Evolutionary conservation across 192 early-diverging fungal genomes (phyloP).

Genomic region (Dispira simplex): DNA sequence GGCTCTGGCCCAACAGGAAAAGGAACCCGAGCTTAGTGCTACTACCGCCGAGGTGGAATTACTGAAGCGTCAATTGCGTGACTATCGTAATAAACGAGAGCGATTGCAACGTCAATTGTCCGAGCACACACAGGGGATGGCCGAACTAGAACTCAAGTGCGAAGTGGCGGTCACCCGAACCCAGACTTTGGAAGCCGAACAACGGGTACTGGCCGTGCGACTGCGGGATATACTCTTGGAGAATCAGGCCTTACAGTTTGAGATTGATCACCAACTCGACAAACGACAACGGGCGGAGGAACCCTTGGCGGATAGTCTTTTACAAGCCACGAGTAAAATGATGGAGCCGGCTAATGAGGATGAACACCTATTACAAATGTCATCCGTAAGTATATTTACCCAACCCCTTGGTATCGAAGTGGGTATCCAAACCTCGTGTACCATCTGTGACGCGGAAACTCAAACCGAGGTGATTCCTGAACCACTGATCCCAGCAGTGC

Average conservation of each 20-base stretch:
- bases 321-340: not conserved
- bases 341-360: not conserved
- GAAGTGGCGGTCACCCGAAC: too few relatives aligned
- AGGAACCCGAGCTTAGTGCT: too few relatives aligned
- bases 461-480: too few relatives aligned
- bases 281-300: not conserved
- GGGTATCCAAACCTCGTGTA: not conserved
- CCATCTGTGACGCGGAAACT: not conserved
- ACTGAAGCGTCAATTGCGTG: too few relatives aligned
- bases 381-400: not conserved
- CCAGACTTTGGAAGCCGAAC: not conserved
- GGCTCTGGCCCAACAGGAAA: too few relatives aligned
- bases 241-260: slow-evolving; percentile 8
- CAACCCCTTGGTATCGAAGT: not conserved
- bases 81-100: too few relatives aligned
- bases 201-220: not conserved
- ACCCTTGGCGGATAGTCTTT: not conserved
- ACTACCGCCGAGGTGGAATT: too few relatives aligned
- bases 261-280: slow-evolving; percentile 6
- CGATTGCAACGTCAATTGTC: not conserved
- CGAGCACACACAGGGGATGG: not conserved
- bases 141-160: not conserved
- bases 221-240: slow-evolving; percentile 4
- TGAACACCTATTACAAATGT: too few relatives aligned
- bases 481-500: too few relatives aligned